These are phyloP conservation scores for Salvia sclarea DNA, from an alignment of 305 asterid genomes.

Conservation along the genomic window DNA sequence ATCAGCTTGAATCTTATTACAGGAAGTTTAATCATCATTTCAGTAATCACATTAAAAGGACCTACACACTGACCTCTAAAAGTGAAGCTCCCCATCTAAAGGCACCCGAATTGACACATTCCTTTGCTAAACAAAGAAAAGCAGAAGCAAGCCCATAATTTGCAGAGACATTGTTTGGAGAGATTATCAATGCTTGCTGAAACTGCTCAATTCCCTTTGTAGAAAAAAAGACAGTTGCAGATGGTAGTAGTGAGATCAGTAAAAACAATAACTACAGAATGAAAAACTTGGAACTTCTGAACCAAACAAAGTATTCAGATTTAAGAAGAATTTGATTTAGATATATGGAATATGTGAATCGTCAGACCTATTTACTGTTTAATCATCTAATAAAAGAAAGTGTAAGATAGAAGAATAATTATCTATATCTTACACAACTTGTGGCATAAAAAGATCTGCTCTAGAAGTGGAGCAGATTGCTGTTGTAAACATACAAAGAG, in stretches of 20 bases:
- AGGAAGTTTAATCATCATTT: slow-evolving; percentile 30
- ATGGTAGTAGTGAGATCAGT: slow-evolving; percentile 15
- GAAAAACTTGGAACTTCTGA: slow-evolving; percentile 1
- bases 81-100: slow-evolving; percentile 89
- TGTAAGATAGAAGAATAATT: neutral
- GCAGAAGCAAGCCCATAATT: slow-evolving; percentile 91
- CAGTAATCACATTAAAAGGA: slow-evolving; percentile 19
- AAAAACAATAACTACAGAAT: slow-evolving; percentile 18
- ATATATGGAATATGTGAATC: slow-evolving; percentile 6
- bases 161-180: slow-evolving; percentile 75
- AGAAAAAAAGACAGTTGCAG: slow-evolving; percentile 22
- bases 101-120: slow-evolving; percentile 76
- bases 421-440: slow-evolving; percentile 11
- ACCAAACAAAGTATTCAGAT: slow-evolving; percentile 3
- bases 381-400: slow-evolving; percentile 6
- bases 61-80: slow-evolving; percentile 67
- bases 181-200: slow-evolving; percentile 64
- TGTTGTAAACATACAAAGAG: slow-evolving; percentile 19
- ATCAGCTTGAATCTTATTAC: slow-evolving; percentile 33
- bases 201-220: slow-evolving; percentile 83
- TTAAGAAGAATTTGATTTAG: neutral
- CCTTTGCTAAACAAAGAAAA: slow-evolving; percentile 84
- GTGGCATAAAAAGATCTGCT: neutral
- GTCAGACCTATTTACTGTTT: neutral
- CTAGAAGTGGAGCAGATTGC: slow-evolving; percentile 20